Percentiles rank a stretch among this genome's conserved stretches.
phyloP scores from a whole-genome alignment of 108 stramenopile species.

The Conticribra guillardii region DNA sequence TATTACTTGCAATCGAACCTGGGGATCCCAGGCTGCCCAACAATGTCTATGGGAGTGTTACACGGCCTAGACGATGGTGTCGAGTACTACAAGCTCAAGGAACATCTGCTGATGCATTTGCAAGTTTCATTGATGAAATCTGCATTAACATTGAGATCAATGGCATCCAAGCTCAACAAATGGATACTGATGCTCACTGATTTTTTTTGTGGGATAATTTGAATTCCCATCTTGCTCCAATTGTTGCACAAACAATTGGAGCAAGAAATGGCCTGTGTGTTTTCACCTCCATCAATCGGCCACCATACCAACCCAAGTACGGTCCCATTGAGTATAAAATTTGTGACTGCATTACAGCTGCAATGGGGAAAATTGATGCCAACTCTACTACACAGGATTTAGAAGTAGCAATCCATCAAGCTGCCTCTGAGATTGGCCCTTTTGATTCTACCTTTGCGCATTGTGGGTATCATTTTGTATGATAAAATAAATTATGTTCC shows the following conservation, averaged over 20 bases:
- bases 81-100: neutral
- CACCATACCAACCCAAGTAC: slow-evolving; percentile 13
- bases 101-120: slow-evolving; percentile 15
- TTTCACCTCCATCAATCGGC: slow-evolving; percentile 3
- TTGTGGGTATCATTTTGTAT: too few species aligned
- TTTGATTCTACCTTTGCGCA: too few species aligned
- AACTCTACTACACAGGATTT: too few species aligned
- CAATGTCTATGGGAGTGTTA: slow-evolving; percentile 12
- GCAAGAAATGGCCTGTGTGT: neutral
- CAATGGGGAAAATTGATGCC: too few species aligned
- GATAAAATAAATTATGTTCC: too few species aligned
- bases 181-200: slow-evolving; percentile 9
- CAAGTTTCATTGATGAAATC: slow-evolving; percentile 9
- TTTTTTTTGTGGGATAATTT: slow-evolving; percentile 20
- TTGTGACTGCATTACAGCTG: neutral
- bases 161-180: neutral
- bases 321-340: slow-evolving; percentile 16
- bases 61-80: slow-evolving; percentile 7
- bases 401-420: too few species aligned
- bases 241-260: slow-evolving; percentile 4
- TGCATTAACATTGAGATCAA: slow-evolving; percentile 8
- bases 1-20: too few species aligned
- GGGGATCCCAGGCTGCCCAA: neutral
- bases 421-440: too few species aligned
- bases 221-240: slow-evolving; percentile 5